Conservation (phyloP, 352 stramenopile genomes). For the Thraustochytrium sp. region DNA sequence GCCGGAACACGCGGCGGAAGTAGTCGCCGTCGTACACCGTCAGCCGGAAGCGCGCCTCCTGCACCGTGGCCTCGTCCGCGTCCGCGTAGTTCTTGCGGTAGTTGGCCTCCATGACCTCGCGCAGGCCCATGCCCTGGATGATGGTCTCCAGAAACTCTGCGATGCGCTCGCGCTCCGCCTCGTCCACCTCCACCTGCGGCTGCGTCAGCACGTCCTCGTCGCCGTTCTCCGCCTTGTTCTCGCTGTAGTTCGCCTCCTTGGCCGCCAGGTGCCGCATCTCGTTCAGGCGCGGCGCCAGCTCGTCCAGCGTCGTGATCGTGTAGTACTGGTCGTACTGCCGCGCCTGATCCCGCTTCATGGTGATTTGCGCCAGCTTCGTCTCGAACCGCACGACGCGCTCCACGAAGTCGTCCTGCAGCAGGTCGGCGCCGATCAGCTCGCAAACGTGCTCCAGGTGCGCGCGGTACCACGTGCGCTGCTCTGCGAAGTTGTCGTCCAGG, state of each 20-base stretch:
- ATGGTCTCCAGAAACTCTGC: constrained; percentile 34
- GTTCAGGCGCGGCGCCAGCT: constrained; percentile 51
- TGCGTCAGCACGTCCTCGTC: constrained; percentile 1
- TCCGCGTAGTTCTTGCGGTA: constrained; percentile 58
- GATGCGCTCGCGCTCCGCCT: neutral
- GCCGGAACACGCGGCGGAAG: constrained; percentile 48
- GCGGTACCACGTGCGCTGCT: constrained; percentile 64
- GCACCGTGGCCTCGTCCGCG: constrained; percentile 49
- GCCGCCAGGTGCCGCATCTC: neutral
- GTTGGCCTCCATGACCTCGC: constrained; percentile 48
- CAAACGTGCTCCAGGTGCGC: constrained; percentile 70
- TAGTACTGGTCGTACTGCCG: constrained; percentile 77
- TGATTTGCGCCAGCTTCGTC: constrained; percentile 64
- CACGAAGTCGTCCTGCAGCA: constrained; percentile 50
- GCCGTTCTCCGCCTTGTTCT: neutral
- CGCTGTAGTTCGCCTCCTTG: neutral
- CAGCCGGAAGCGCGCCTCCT: constrained; percentile 45
- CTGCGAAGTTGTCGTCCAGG: constrained; percentile 72
- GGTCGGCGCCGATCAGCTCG: constrained; percentile 59
- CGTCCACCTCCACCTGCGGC: neutral
- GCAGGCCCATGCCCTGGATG: constrained; percentile 45
- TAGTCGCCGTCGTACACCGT: constrained; percentile 36
- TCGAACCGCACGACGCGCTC: constrained; percentile 75
- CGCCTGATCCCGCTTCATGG: constrained; percentile 77
- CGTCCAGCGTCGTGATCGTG: constrained; percentile 71